Percentiles rank a stretch among this genome's conserved stretches.
Evolutionary conservation across 257 asterid species (phyloP).

Genomic region (Ophiorrhiza pumila): DNA sequence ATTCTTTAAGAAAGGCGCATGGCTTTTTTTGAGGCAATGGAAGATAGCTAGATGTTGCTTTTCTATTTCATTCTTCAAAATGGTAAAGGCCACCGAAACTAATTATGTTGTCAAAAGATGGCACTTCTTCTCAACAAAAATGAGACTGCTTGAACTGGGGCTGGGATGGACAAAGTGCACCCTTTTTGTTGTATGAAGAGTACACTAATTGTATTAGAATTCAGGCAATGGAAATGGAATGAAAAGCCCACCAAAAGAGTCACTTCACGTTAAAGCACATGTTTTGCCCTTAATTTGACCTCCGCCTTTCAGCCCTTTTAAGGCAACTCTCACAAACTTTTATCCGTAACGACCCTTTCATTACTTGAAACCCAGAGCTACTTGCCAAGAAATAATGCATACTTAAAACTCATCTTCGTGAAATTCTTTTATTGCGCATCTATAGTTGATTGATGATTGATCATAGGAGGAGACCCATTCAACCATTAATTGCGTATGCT

Average conservation of each 20-base stretch:
- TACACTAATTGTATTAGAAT: conserved; percentile 12
- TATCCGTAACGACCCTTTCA: background rate
- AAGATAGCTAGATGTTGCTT: background rate
- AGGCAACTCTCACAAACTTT: conserved; percentile 32
- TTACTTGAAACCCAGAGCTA: conserved; percentile 6
- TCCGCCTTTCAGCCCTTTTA: conserved; percentile 81
- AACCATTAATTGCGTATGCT: conserved; percentile 3
- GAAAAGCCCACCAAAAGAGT: conserved; percentile 32
- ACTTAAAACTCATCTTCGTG: background rate
- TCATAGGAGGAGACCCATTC: background rate
- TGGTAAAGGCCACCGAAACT: background rate
- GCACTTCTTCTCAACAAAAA: conserved; percentile 6
- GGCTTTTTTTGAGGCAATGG: background rate
- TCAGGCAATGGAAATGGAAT: conserved; percentile 29
- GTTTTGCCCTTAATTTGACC: conserved; percentile 50
- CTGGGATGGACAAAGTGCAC: conserved; percentile 43
- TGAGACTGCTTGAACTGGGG: conserved; percentile 35
- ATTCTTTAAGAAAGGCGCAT: background rate
- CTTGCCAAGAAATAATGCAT: background rate
- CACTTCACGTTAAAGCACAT: conserved; percentile 20
- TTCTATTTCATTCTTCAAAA: background rate
- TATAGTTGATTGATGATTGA: background rate
- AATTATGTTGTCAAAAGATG: conserved; percentile 11
- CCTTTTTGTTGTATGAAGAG: conserved; percentile 25
- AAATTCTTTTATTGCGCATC: background rate